phyloP scores from a whole-genome alignment of 805 yeast genomes.

The Monosporozyma yasuniensis region DNA sequence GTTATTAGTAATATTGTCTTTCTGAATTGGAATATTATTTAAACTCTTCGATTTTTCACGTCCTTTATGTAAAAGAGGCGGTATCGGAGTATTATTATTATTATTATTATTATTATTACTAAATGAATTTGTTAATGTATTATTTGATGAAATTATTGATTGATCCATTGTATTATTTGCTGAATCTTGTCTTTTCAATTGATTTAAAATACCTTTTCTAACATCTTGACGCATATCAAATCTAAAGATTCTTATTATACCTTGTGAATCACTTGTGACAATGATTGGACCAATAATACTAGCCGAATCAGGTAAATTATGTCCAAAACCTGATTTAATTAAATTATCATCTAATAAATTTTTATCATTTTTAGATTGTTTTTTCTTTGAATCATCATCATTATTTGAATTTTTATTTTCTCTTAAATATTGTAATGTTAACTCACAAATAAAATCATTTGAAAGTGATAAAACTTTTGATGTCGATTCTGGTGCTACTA shows the following conservation, averaged over 20 bases:
- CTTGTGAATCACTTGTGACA: slow-evolving; percentile 67
- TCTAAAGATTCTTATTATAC: slow-evolving; percentile 66
- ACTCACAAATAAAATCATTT: slow-evolving; percentile 71
- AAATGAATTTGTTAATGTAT: background rate
- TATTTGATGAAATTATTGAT: background rate
- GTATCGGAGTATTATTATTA: background rate
- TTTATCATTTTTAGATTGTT: background rate
- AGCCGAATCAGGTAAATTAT: slow-evolving; percentile 17
- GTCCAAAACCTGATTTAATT: background rate
- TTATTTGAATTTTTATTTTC: background rate
- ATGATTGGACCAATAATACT: slow-evolving; percentile 41
- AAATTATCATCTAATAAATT: background rate
- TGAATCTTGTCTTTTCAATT: slow-evolving; percentile 6
- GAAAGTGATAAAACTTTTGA: slow-evolving; percentile 57
- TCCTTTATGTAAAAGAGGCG: background rate
- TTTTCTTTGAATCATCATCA: background rate
- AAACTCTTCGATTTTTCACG: background rate
- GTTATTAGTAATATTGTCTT: background rate
- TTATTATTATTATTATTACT: background rate
- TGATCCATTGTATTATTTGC: background rate
- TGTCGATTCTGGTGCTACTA: slow-evolving; percentile 68
- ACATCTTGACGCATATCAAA: slow-evolving; percentile 56
- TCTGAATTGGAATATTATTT: background rate
- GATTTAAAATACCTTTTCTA: slow-evolving; percentile 30
- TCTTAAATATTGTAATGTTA: slow-evolving; percentile 30